phyloP scores from a whole-genome alignment of 2,329 filamentous ascomycete genomes.

The Thermothelomyces thermophilus region DNA sequence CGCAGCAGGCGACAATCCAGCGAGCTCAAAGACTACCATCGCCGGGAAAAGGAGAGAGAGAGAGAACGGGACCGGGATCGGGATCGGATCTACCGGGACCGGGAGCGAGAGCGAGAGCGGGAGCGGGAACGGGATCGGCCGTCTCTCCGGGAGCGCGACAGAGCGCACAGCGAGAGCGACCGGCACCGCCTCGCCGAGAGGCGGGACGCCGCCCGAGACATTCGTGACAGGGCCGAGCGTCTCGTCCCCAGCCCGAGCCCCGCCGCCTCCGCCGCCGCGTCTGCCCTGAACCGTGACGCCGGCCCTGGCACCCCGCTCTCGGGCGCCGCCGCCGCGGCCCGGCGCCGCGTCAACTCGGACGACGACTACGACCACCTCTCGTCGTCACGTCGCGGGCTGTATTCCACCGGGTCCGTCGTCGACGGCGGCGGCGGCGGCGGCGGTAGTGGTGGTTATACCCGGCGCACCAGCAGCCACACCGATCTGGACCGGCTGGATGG shows the following conservation, averaged over 20 bases:
- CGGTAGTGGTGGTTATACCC: too few relatives aligned
- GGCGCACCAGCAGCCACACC: slow-evolving; percentile 10
- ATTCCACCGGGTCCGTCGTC: neutral
- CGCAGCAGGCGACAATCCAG: slow-evolving; percentile 23
- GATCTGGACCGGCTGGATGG: slow-evolving; percentile 5
- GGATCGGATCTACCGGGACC: slow-evolving; percentile 15
- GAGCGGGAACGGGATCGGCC: slow-evolving; percentile 17
- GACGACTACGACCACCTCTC: slow-evolving; percentile 16
- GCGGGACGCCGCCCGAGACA: neutral
- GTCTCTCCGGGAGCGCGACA: slow-evolving; percentile 11
- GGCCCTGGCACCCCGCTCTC: neutral
- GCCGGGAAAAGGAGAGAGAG: slow-evolving; percentile 27
- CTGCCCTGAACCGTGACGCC: slow-evolving; percentile 22
- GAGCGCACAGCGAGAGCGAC: slow-evolving; percentile 16
- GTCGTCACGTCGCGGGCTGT: neutral
- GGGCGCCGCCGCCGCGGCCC: neutral
- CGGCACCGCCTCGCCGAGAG: slow-evolving; percentile 18
- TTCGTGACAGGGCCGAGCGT: neutral
- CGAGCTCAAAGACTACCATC: slow-evolving; percentile 26
- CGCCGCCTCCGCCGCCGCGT: slow-evolving; percentile 8
- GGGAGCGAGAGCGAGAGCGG: slow-evolving; percentile 21
- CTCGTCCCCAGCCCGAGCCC: slow-evolving; percentile 1
- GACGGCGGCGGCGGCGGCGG: neutral
- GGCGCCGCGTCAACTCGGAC: slow-evolving; percentile 31
- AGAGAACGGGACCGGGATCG: slow-evolving; percentile 16